A percentile compares a stretch with the other conserved stretches of the same genome.
These are phyloP conservation scores for Stachybotrys echinatus DNA, from an alignment of 2,329 filamentous ascomycete species.

Conservation along the genomic window DNA sequence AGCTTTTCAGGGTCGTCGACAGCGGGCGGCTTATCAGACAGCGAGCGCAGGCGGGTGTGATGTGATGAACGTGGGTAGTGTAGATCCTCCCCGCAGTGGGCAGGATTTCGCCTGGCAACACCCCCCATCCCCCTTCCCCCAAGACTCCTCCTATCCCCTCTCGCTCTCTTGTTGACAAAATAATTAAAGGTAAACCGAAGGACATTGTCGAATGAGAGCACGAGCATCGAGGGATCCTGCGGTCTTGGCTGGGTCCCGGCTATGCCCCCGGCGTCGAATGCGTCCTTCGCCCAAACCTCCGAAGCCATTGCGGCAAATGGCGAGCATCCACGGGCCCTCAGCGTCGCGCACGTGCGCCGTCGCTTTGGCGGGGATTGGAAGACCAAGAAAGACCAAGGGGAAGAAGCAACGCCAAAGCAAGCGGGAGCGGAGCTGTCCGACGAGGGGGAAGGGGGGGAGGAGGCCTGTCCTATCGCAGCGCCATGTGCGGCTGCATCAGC, in stretches of 20 bases:
- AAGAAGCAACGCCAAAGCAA: background rate
- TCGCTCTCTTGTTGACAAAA: too few species aligned
- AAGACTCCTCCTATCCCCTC: too few species aligned
- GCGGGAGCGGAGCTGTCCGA: background rate
- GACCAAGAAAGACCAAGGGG: background rate
- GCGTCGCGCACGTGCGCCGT: background rate
- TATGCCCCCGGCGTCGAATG: background rate
- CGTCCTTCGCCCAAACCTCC: background rate
- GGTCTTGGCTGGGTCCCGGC: background rate
- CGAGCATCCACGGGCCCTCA: background rate
- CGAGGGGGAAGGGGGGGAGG: too few species aligned
- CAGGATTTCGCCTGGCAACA: background rate
- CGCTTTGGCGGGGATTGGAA: background rate
- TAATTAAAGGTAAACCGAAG: too few species aligned
- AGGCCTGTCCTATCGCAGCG: background rate
- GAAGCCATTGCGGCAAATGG: background rate
- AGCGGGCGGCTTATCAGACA: background rate
- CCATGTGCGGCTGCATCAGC: background rate
- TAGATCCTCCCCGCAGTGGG: background rate
- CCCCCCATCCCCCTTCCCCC: too few species aligned
- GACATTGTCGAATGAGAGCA: too few species aligned
- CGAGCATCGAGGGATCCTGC: too few species aligned
- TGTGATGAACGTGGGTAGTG: background rate
- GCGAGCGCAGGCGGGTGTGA: background rate
- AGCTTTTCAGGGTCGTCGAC: background rate